Conservation (phyloP, 768 basidiomycete genomes). For the Suillus alpinus region DNA sequence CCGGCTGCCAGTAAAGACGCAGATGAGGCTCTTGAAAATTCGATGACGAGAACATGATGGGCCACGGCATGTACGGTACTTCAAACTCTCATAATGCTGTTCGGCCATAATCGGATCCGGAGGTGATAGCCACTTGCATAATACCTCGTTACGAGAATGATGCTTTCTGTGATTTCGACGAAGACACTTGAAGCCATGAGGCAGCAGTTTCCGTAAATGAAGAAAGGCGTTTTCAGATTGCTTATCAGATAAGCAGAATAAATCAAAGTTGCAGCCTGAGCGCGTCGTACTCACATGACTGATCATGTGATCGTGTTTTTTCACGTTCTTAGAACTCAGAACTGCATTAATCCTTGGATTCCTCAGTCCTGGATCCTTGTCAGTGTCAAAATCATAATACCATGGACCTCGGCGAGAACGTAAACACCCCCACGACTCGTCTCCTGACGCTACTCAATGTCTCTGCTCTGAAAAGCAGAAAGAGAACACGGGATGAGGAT, state of each 20-base stretch:
- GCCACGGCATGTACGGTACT: not conserved
- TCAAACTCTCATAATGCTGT: not conserved
- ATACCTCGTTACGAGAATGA: not conserved
- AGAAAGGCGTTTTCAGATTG: not conserved
- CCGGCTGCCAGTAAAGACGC: no score
- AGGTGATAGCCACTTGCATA: not conserved
- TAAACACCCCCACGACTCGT: slow-evolving; percentile 65
- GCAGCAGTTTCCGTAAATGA: not conserved
- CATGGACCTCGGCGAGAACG: slow-evolving; percentile 19
- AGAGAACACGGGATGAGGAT: slow-evolving; percentile 47
- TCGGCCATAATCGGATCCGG: not conserved
- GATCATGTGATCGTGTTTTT: not conserved
- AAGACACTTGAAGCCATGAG: not conserved
- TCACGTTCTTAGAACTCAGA: not conserved
- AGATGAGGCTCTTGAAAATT: no score
- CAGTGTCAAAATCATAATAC: not conserved
- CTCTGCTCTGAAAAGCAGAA: slow-evolving; percentile 71
- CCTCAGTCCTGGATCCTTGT: no score
- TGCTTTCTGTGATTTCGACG: not conserved
- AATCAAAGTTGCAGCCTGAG: not conserved
- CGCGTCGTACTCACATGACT: not conserved
- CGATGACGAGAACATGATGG: no score
- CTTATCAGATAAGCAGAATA: not conserved
- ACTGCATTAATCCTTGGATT: no score
- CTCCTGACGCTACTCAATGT: slow-evolving; percentile 89